Evolutionary conservation across 2,329 filamentous ascomycete genomes (phyloP), one percentile per base, ranked within the genome.

Genomic region (Emergomyces pasteurianus): DNA sequence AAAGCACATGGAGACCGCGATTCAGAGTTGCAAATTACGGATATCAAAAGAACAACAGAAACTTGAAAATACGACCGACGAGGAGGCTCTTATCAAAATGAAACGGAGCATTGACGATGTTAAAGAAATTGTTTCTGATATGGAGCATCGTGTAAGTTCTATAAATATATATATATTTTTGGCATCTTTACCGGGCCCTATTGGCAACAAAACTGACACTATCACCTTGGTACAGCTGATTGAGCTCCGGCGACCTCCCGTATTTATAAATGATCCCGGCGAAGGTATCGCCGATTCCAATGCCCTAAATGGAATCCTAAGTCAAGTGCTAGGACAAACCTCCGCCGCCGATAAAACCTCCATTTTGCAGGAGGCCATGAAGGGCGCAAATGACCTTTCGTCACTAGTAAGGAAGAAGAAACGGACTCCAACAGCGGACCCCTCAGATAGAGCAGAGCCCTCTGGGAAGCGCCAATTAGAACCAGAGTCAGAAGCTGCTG

Each of bases 81-180:
- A 77, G 62, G 72, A 73, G 58, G 72, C 71, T 57, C 65, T 65
- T 14, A 67, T 69, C 58, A 72, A 79, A 40, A 66, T 71, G 31
- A 80, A 77, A 65, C 74, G 74, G 38, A 74, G 74, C 59, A 80
- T 86, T 63, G 75, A 77, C 5, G 83, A 86, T 60, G 82, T 85
- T 26, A 81, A 81, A 65, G 80, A 84, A 50, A 84, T 86, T 70
- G 72, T 86, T 3, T 75, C 77, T 26, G 84, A 86, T 58, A 85
- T 87, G 78, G 77, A 84, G 66, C 79, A 82, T 67, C 74, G 83
- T 63, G 79, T 82, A 71, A 72, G 75, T 69, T n/a, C 31, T 31
- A 31, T 31, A 31, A n/a, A 31, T 31, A 31, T 3, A 31, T 31
- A 53, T 40, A 49, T n/a, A 55, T 49, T 42, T 54, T 60, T 63